Conservation (phyloP, 2,329 filamentous ascomycete species). For the Corniculantispora saksenae region DNA sequence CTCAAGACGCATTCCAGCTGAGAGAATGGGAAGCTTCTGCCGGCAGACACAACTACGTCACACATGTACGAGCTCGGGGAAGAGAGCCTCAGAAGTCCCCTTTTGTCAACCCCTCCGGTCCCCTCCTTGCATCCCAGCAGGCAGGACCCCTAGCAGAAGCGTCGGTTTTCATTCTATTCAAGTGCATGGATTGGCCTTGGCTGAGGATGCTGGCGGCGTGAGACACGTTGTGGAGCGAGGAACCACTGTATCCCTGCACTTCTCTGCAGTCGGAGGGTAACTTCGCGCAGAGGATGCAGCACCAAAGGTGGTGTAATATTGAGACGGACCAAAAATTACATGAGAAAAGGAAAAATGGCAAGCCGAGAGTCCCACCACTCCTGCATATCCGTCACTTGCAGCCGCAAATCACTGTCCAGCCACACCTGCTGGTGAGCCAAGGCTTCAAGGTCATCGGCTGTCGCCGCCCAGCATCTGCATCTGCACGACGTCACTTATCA, state of each 20-base stretch:
- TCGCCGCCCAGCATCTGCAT: background rate
- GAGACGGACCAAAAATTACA: background rate
- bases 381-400: background rate
- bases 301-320: conserved; percentile 4
- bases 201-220: background rate
- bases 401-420: background rate
- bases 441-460: background rate
- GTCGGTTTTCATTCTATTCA: background rate
- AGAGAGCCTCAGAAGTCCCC: background rate
- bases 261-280: background rate
- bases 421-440: background rate
- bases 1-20: background rate
- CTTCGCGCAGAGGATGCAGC: background rate
- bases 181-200: background rate
- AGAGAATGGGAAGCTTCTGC: background rate
- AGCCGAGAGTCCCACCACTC: background rate
- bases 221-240: conserved; percentile 12
- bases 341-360: background rate
- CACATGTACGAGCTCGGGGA: background rate
- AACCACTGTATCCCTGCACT: conserved; percentile 10
- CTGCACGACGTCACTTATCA: background rate
- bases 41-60: background rate
- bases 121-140: background rate
- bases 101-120: background rate
- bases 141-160: background rate